A percentile compares a stretch with the other conserved stretches of the same genome.
phyloP scores from a whole-genome alignment of 768 basidiomycete genomes.

The Vishniacozyma victoriae region DNA sequence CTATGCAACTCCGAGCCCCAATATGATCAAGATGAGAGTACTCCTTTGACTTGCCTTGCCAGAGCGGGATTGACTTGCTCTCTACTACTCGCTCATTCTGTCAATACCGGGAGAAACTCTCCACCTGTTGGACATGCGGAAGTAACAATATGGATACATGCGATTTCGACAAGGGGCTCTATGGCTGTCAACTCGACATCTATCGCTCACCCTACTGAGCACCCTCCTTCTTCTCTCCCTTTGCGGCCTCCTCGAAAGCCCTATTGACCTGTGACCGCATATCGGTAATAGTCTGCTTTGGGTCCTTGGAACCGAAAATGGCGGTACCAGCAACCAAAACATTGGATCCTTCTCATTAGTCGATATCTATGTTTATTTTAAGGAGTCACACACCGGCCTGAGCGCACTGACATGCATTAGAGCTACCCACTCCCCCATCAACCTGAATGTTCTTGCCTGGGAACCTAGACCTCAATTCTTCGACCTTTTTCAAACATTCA shows the following conservation, averaged over 20 bases:
- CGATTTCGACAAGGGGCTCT: too few species aligned
- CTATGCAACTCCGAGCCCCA: too few species aligned
- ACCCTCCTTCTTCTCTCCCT: background rate
- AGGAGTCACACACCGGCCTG: slow-evolving; percentile 63
- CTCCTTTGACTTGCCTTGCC: too few species aligned
- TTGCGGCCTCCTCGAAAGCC: slow-evolving; percentile 10
- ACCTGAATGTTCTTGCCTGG: slow-evolving; percentile 96
- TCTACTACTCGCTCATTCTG: too few species aligned
- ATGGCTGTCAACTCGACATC: too few species aligned
- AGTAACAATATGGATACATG: too few species aligned
- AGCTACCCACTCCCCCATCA: slow-evolving; percentile 93
- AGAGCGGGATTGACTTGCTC: too few species aligned
- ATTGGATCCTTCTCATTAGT: slow-evolving; percentile 67
- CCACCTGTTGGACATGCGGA: too few species aligned
- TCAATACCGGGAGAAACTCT: too few species aligned
- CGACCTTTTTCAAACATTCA: slow-evolving; percentile 84
- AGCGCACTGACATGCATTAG: slow-evolving; percentile 80
- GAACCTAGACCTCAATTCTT: slow-evolving; percentile 81
- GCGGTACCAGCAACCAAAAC: slow-evolving; percentile 98
- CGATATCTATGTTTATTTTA: too few species aligned
- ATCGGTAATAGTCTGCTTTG: slow-evolving; percentile 64
- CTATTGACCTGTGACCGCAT: slow-evolving; percentile 17
- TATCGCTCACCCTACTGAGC: too few species aligned
- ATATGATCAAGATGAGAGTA: too few species aligned
- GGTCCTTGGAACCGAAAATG: slow-evolving; percentile 75